These are phyloP conservation scores for Ambrosia hybrid DNA, from an alignment of 140 eudicot species.

Conservation along the genomic window DNA sequence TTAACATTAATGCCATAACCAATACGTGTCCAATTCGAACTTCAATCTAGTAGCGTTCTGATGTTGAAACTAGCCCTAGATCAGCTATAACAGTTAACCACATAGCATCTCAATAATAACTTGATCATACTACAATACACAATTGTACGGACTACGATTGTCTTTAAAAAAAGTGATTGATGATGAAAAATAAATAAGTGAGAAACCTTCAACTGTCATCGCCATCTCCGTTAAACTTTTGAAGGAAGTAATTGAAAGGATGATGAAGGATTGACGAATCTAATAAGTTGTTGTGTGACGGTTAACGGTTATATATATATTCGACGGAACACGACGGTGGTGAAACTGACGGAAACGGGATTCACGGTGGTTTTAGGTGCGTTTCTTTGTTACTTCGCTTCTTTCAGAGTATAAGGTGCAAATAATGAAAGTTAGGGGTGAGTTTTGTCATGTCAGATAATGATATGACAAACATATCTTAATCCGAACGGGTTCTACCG, in stretches of 20 bases:
- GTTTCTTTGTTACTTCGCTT: background rate
- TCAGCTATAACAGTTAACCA: background rate
- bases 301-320: constrained; percentile 10
- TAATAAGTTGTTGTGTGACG: background rate
- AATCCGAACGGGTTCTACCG: no score
- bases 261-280: constrained; percentile 19
- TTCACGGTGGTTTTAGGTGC: background rate
- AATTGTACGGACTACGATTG: background rate
- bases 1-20: no score
- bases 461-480: no score
- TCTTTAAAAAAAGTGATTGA: background rate
- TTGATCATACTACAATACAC: background rate
- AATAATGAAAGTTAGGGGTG: background rate
- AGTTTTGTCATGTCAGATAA: no score
- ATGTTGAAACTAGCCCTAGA: background rate
- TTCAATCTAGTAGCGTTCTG: no score
- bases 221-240: constrained; percentile 28
- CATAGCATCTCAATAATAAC: background rate
- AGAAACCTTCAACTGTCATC: constrained; percentile 43
- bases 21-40: no score
- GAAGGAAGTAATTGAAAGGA: constrained; percentile 7
- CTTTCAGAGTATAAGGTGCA: background rate
- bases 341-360: constrained; percentile 14
- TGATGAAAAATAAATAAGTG: background rate
- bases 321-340: constrained; percentile 22